A percentile compares a stretch with the other conserved stretches of the same genome.
Evolutionary conservation across 2,329 filamentous ascomycete species (phyloP).

Genomic region (Fusarium buharicum): DNA sequence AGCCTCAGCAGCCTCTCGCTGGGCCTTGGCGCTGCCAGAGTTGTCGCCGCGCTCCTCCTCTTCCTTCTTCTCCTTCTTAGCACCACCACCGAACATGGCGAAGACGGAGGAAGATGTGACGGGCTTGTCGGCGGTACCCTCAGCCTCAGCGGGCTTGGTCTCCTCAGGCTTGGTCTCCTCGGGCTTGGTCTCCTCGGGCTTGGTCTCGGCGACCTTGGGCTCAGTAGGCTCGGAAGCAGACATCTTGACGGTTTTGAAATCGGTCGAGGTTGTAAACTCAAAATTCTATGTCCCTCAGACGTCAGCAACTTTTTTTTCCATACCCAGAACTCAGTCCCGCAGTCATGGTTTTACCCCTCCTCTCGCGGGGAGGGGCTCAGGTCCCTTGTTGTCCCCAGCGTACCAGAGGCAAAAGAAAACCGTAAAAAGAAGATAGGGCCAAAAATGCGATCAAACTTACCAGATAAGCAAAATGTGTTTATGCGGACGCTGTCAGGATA

Average conservation of each 20-base stretch:
- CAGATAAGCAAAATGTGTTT: conserved; percentile 32
- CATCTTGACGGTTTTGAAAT: conserved; percentile 52
- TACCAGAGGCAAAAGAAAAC: not conserved
- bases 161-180: conserved; percentile 55
- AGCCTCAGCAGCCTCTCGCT: conserved; percentile 70
- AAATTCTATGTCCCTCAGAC: conserved; percentile 26
- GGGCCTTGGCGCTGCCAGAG: conserved; percentile 87
- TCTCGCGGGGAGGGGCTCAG: conserved; percentile 34
- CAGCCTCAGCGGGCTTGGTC: conserved; percentile 40
- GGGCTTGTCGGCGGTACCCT: conserved; percentile 49
- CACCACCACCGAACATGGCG: conserved; percentile 98
- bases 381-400: conserved; percentile 23
- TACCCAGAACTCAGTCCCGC: conserved; percentile 24
- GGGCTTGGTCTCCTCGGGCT: conserved; percentile 46
- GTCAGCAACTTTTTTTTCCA: conserved; percentile 33
- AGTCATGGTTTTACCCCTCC: conserved; percentile 41
- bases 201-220: conserved; percentile 59
- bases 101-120: conserved; percentile 78
- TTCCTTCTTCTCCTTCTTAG: conserved; percentile 96
- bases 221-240: conserved; percentile 62
- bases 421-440: not conserved
- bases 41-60: conserved; percentile 83
- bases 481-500: conserved; percentile 20
- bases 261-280: conserved; percentile 22
- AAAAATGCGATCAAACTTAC: conserved; percentile 24